Percentiles rank a stretch among this genome's conserved stretches.
Evolutionary conservation across 805 yeast species (phyloP).

Genomic region (Candida methanosorbosa): DNA sequence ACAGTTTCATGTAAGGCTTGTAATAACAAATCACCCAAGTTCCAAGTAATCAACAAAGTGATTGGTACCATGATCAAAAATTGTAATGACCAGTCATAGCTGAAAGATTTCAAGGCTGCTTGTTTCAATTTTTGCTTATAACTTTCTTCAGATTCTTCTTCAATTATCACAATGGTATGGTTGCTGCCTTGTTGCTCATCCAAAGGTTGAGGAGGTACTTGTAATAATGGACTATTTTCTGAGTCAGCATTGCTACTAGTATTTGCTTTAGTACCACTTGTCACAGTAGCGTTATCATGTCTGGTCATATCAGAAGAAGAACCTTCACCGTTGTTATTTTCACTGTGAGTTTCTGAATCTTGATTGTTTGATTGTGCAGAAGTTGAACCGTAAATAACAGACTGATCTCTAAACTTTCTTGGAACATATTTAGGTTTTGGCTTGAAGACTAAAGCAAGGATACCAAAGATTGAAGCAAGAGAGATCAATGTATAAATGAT

Average conservation of each 20-base stretch:
- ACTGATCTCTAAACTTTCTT: conserved; percentile 8
- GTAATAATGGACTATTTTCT: not conserved
- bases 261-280: too few species aligned
- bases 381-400: conserved; percentile 13
- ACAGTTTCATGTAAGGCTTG: conserved; percentile 64
- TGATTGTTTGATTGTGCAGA: not conserved
- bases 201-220: too few species aligned
- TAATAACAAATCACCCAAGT: conserved; percentile 45
- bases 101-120: conserved; percentile 33
- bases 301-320: not conserved
- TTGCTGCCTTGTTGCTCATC: conserved; percentile 4
- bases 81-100: conserved; percentile 80
- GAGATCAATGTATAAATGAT: conserved; percentile 39
- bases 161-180: conserved; percentile 14
- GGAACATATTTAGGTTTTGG: conserved; percentile 10
- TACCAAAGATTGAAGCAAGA: conserved; percentile 41
- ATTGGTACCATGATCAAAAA: conserved; percentile 62
- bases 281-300: conserved; percentile 1
- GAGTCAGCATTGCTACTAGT: conserved; percentile 11
- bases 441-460: conserved; percentile 35
- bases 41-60: conserved; percentile 44
- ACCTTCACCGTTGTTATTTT: conserved; percentile 1
- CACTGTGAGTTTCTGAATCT: not conserved
- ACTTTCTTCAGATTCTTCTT: conserved; percentile 18
- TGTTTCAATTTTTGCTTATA: conserved; percentile 17